Conservation (phyloP, 108 stramenopile species). For the Mediolabrus comicus region DNA sequence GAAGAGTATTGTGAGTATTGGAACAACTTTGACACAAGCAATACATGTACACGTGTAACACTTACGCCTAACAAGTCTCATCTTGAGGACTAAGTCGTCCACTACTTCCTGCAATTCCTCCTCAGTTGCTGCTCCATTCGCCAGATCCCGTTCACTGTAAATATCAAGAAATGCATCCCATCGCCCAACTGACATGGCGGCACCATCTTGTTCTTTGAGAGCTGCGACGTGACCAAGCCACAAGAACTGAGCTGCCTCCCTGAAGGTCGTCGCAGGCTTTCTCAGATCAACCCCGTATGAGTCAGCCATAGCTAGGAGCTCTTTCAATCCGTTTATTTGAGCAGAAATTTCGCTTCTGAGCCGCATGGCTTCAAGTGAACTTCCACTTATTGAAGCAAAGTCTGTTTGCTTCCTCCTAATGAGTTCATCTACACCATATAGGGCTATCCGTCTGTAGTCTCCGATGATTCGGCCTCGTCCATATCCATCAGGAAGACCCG, state of each 20-base stretch:
- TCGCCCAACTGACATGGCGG: conserved; percentile 67
- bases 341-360: conserved; percentile 55
- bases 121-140: conserved; percentile 51
- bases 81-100: conserved; percentile 49
- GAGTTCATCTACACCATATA: conserved; percentile 66
- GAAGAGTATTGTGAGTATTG: background rate
- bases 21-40: background rate
- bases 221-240: conserved; percentile 71
- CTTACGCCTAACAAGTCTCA: conserved; percentile 50
- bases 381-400: conserved; percentile 44
- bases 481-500: conserved; percentile 71
- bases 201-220: conserved; percentile 73
- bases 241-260: conserved; percentile 60
- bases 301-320: conserved; percentile 56
- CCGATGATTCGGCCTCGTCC: conserved; percentile 68
- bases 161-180: conserved; percentile 73
- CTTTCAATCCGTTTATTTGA: conserved; percentile 58
- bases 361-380: conserved; percentile 42
- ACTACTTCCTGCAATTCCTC: conserved; percentile 61
- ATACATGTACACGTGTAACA: background rate
- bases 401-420: conserved; percentile 59
- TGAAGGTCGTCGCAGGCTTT: conserved; percentile 51
- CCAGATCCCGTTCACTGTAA: conserved; percentile 53
- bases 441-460: conserved; percentile 64
- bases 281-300: conserved; percentile 58